Evolutionary conservation across 306 rosid species (phyloP).

Genomic region (Lathyrus oleraceus): DNA sequence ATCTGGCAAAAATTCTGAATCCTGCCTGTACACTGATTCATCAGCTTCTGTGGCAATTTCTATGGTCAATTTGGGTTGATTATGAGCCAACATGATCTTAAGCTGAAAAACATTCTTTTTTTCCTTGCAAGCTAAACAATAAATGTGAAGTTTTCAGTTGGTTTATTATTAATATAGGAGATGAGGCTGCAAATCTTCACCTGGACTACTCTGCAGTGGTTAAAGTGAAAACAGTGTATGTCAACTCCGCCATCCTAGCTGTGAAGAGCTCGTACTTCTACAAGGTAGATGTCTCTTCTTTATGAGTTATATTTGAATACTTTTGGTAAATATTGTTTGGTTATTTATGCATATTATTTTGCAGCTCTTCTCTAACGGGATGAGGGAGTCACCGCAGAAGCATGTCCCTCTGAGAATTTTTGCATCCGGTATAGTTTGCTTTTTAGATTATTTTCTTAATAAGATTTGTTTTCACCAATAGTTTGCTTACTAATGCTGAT

Average conservation of each 20-base stretch:
- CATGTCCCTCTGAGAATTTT: constrained; percentile 74
- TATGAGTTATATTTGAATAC: constrained; percentile 1
- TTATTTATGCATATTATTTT: constrained; percentile 24
- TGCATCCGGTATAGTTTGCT: constrained; percentile 61
- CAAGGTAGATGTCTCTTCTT: constrained; percentile 54
- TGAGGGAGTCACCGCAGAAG: constrained; percentile 93
- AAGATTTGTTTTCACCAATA: background rate
- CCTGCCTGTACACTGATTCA: background rate
- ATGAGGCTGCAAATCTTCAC: constrained; percentile 71
- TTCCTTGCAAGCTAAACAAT: too few species aligned
- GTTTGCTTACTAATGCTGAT: constrained; percentile 19
- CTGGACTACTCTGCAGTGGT: too few species aligned
- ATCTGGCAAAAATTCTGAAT: background rate
- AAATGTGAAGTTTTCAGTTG: background rate
- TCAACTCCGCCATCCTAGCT: constrained; percentile 92
- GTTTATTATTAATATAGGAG: constrained; percentile 51
- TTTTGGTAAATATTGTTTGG: background rate
- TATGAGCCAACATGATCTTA: background rate
- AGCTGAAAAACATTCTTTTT: too few species aligned
- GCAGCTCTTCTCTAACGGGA: constrained; percentile 93
- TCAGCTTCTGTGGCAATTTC: too few species aligned
- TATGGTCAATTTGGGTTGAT: too few species aligned
- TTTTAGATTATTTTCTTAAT: background rate
- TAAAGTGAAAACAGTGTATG: constrained; percentile 69
- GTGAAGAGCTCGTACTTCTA: constrained; percentile 97